Conservation (phyloP, 2,329 filamentous ascomycete species). For the Phialocephala subalpina region DNA sequence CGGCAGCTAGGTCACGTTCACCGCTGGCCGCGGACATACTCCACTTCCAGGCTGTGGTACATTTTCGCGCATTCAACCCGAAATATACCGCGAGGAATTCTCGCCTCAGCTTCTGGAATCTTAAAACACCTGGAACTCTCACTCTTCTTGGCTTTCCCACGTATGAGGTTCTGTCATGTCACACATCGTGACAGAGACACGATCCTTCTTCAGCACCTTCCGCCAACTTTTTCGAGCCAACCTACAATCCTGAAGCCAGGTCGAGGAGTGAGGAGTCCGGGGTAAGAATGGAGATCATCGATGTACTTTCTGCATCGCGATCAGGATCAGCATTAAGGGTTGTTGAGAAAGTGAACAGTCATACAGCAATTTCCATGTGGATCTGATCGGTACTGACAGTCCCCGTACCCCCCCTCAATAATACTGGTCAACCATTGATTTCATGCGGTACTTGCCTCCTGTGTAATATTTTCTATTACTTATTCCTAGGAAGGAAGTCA, state of each 20-base stretch:
- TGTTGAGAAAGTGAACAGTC: neutral
- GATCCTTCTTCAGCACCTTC: neutral
- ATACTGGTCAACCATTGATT: neutral
- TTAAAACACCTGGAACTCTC: neutral
- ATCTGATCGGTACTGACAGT: neutral
- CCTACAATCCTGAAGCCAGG: neutral
- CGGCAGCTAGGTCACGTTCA: neutral
- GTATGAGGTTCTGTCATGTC: constrained; percentile 17
- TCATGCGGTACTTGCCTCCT: neutral
- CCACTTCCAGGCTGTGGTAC: no score
- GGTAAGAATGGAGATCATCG: neutral
- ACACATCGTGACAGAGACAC: constrained; percentile 19
- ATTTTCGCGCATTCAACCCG: neutral
- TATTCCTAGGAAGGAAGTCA: neutral
- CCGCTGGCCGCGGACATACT: no score
- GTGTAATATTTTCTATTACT: neutral
- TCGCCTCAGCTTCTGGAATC: neutral
- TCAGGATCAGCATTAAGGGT: neutral
- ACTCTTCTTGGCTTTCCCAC: neutral
- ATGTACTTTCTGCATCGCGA: neutral
- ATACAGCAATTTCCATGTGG: neutral
- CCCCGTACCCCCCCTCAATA: neutral
- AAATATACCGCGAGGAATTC: neutral
- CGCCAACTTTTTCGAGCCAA: neutral
- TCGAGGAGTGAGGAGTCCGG: neutral